Conservation (phyloP, 1,284 basidiomycete genomes). For the Cryptococcus sp. region DNA sequence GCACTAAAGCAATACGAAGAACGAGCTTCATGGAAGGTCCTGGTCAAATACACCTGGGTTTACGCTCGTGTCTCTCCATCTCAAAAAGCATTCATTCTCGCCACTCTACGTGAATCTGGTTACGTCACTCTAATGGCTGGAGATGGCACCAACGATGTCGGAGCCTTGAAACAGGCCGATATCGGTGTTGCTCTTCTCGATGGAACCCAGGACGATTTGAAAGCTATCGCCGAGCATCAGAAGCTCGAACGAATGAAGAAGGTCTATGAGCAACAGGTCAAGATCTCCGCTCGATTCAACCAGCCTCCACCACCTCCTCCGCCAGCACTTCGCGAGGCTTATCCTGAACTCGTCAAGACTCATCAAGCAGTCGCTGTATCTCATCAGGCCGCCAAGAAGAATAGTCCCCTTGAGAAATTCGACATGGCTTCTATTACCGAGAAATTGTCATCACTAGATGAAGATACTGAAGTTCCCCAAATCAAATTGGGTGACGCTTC, state of each 20-base stretch:
- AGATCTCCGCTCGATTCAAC: conserved; percentile 78
- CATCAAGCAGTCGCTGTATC: conserved; percentile 70
- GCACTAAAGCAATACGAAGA: conserved; percentile 79
- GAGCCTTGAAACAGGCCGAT: conserved; percentile 92
- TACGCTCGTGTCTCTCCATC: conserved; percentile 93
- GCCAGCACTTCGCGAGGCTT: conserved; percentile 70
- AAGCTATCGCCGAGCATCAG: conserved; percentile 89
- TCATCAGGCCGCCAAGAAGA: conserved; percentile 62
- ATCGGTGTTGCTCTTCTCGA: conserved; percentile 89
- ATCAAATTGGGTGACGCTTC: conserved; percentile 96
- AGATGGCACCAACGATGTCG: conserved; percentile 95
- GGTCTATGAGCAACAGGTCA: conserved; percentile 90
- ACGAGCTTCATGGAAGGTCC: conserved; percentile 60
- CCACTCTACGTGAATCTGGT: conserved; percentile 77
- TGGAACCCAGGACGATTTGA: conserved; percentile 81
- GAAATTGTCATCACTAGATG: conserved; percentile 85
- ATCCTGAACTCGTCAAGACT: conserved; percentile 83
- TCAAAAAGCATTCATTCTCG: conserved; percentile 90
- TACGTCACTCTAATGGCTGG: conserved; percentile 93
- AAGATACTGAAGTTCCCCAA: conserved; percentile 81
- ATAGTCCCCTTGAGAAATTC: conserved; percentile 91
- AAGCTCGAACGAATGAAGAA: conserved; percentile 84
- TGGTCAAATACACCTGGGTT: conserved; percentile 91
- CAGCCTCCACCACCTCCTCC: conserved; percentile 89
- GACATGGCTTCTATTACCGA: conserved; percentile 81